phyloP scores from a whole-genome alignment of 2,329 filamentous ascomycete genomes.

The Arthrocladium fulminans region DNA sequence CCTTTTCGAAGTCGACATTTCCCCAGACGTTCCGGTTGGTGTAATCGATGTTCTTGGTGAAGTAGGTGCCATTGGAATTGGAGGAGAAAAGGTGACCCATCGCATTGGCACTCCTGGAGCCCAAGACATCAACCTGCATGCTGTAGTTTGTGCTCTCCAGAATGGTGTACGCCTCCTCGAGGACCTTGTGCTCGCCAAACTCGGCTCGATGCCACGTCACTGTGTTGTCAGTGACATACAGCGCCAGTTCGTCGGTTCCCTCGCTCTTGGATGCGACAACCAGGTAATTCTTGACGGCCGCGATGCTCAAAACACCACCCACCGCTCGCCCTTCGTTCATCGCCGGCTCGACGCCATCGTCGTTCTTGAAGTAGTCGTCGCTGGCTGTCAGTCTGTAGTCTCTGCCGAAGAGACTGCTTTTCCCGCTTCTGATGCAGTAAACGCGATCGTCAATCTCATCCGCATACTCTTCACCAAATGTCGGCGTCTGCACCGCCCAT shows the following conservation, averaged over 20 bases:
- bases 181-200: slow-evolving; percentile 76
- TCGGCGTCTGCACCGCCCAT: slow-evolving; percentile 71
- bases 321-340: slow-evolving; percentile 66
- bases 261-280: slow-evolving; percentile 72
- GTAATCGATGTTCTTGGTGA: slow-evolving; percentile 81
- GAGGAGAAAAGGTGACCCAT: slow-evolving; percentile 91
- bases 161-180: slow-evolving; percentile 81
- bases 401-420: slow-evolving; percentile 59
- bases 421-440: slow-evolving; percentile 69
- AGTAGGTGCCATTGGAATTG: slow-evolving; percentile 95
- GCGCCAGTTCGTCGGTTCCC: slow-evolving; percentile 78
- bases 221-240: slow-evolving; percentile 81
- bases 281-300: slow-evolving; percentile 75
- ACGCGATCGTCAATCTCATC: slow-evolving; percentile 59
- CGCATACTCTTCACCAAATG: slow-evolving; percentile 52
- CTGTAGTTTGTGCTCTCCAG: slow-evolving; percentile 96
- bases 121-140: slow-evolving; percentile 91
- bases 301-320: slow-evolving; percentile 71
- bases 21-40: slow-evolving; percentile 74
- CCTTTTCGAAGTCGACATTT: slow-evolving; percentile 89
- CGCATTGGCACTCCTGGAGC: slow-evolving; percentile 51
- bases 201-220: slow-evolving; percentile 82
- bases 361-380: slow-evolving; percentile 66
- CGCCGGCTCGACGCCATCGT: slow-evolving; percentile 58
- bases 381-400: slow-evolving; percentile 74